Conservation (phyloP, 2,329 filamentous ascomycete genomes). For the Aspergillus niger region DNA sequence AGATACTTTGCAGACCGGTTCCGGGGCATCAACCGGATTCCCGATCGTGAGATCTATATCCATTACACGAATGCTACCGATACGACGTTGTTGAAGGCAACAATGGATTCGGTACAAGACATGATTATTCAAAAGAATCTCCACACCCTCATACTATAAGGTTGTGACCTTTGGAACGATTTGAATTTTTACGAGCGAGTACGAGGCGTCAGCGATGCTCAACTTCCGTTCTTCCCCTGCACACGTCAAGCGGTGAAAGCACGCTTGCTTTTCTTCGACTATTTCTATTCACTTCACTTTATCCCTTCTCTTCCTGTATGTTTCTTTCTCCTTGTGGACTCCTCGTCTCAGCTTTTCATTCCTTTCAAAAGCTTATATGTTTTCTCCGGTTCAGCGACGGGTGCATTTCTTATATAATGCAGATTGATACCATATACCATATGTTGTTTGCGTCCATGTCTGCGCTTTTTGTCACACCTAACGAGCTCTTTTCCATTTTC, state of each 20-base stretch:
- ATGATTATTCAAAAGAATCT: slow-evolving; percentile 86
- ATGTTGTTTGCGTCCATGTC: slow-evolving; percentile 21
- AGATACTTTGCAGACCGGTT: slow-evolving; percentile 85
- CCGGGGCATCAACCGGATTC: slow-evolving; percentile 69
- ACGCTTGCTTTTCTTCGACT: background rate
- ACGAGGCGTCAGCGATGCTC: slow-evolving; percentile 22
- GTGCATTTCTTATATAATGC: slow-evolving; percentile 29
- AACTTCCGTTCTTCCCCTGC: slow-evolving; percentile 15
- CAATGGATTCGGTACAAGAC: slow-evolving; percentile 82
- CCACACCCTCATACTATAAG: slow-evolving; percentile 71
- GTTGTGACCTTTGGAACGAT: slow-evolving; percentile 6
- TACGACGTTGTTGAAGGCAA: slow-evolving; percentile 78
- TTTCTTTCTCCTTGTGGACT: slow-evolving; percentile 14
- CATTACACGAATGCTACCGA: slow-evolving; percentile 64
- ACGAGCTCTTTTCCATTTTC: slow-evolving; percentile 13
- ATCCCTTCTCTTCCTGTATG: slow-evolving; percentile 6
- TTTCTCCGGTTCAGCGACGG: slow-evolving; percentile 30
- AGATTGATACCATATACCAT: slow-evolving; percentile 39
- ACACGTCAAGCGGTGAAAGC: slow-evolving; percentile 25
- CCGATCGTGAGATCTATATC: slow-evolving; percentile 59
- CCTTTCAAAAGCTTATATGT: slow-evolving; percentile 21
- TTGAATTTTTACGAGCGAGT: slow-evolving; percentile 21
- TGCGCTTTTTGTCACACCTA: slow-evolving; percentile 8
- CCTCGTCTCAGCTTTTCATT: slow-evolving; percentile 4
- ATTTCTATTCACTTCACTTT: background rate